phyloP scores from a whole-genome alignment of 169 alveolate genomes.

The Plasmodium chabaudi region DNA sequence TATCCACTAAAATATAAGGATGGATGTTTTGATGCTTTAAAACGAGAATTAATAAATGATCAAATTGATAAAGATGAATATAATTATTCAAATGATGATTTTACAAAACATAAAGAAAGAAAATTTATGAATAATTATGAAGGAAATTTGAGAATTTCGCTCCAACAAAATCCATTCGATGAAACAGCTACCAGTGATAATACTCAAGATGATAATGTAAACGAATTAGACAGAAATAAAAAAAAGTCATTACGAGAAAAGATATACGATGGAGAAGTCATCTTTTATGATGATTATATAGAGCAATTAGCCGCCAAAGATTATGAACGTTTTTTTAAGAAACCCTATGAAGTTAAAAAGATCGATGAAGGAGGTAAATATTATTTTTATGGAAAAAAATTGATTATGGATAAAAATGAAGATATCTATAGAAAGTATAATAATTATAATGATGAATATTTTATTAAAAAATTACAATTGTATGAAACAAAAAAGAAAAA shows the following conservation, averaged over 20 bases:
- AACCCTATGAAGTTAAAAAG: constrained; percentile 62
- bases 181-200: neutral
- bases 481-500: constrained; percentile 12
- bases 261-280: constrained; percentile 82
- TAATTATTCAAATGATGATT: neutral
- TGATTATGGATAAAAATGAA: constrained; percentile 35
- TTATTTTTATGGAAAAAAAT: constrained; percentile 69
- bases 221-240: neutral
- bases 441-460: constrained; percentile 68
- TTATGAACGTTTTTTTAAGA: constrained; percentile 69
- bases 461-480: constrained; percentile 19
- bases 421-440: constrained; percentile 52
- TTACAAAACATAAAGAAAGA: neutral
- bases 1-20: constrained; percentile 29
- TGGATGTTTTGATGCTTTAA: constrained; percentile 55
- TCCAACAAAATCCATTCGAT: constrained; percentile 6
- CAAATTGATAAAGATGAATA: constrained; percentile 6
- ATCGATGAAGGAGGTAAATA: constrained; percentile 77
- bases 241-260: constrained; percentile 78
- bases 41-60: constrained; percentile 38
- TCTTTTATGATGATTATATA: constrained; percentile 69
- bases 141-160: constrained; percentile 25
- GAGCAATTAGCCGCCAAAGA: constrained; percentile 69
- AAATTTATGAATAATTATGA: constrained; percentile 10
- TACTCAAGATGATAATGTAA: neutral